Evolutionary conservation across 106 monocot species (phyloP).

Genomic region (Dioscorea dumetorum): DNA sequence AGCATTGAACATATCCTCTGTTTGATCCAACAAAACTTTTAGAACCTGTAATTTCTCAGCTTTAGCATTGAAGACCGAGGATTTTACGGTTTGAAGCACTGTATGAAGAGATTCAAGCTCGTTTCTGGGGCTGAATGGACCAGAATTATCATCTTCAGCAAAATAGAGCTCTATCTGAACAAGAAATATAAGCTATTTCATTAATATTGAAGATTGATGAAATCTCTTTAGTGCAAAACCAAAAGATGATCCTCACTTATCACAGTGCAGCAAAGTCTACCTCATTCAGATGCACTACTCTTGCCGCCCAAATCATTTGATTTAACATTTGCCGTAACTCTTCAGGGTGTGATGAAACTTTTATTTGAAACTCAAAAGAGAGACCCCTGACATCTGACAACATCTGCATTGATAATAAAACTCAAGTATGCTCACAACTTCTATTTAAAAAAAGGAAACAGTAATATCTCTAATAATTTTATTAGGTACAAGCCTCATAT

Average conservation of each 20-base stretch:
- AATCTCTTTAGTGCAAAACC: background rate
- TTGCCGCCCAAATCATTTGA: slow-evolving; percentile 43
- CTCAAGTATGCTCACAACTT: background rate
- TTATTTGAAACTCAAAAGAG: slow-evolving; percentile 27
- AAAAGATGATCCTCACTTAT: background rate
- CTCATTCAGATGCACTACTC: slow-evolving; percentile 68
- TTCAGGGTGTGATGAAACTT: slow-evolving; percentile 14
- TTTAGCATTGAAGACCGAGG: slow-evolving; percentile 12
- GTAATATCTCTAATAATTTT: no score
- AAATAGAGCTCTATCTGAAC: slow-evolving; percentile 85
- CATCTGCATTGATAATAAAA: slow-evolving; percentile 32
- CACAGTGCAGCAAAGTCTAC: slow-evolving; percentile 18
- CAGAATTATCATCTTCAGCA: slow-evolving; percentile 53
- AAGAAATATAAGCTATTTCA: background rate
- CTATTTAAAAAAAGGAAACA: no score
- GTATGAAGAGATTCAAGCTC: slow-evolving; percentile 81
- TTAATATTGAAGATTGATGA: background rate
- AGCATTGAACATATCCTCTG: slow-evolving; percentile 27
- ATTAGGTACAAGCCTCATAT: no score
- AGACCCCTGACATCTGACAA: slow-evolving; percentile 39
- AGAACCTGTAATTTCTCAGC: slow-evolving; percentile 23
- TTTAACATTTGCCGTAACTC: slow-evolving; percentile 33
- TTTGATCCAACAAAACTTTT: slow-evolving; percentile 24
- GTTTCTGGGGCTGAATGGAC: slow-evolving; percentile 70
- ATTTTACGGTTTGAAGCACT: slow-evolving; percentile 31